Evolutionary conservation across 176 grass and related monocot genomes (phyloP), one percentile per base, ranked within the genome.

Genomic region (Coix lacrymajobi): DNA sequence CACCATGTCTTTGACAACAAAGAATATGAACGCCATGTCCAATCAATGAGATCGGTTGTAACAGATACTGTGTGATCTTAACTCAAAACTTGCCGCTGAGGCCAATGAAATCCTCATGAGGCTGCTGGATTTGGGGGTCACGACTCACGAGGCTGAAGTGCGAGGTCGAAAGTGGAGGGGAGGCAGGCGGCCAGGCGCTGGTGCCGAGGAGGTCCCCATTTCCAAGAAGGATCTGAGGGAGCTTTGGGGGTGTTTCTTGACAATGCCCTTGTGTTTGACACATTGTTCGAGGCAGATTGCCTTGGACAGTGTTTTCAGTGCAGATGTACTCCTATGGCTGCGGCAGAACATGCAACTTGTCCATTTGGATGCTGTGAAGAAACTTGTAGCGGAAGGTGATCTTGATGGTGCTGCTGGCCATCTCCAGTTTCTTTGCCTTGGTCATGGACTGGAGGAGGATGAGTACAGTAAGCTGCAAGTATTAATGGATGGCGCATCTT

Each of bases 351-450:
- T 97, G 65, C 95, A 94, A 77, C 88, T 97, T 72, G 84, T 90
- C 3, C 88, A 98, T 77, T 77, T 98, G 81, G 78, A 81, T 24
- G 85, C 81, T 7, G 11, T 93, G 72, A 93, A 84, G 66, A 64
- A 72, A 8, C 91, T 83, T 36, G 69, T 87, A 2, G 32, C 73
- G 24, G 77, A 30, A 64, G 81, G 66, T 66, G 92, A 86, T 77
- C 76, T 94, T 2, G 86, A 97, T n/a, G 78, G 80, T 49, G 88
- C 77, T 58, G 83, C 72, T 46, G 52, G 31, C 15, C 90, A 90
- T 76, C 90, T 94, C 73, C 90, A 77, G 12, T 94, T 93, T 76
- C 90, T 98, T 87, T 89, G 90, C 84, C 79, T 87, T 7, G 78
- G 63, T 79, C 85, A 77, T 73, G 95, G 95, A 8, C 84, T 98